phyloP scores from a whole-genome alignment of 2,329 filamentous ascomycete genomes.

The Pseudogymnoascus sp. region DNA sequence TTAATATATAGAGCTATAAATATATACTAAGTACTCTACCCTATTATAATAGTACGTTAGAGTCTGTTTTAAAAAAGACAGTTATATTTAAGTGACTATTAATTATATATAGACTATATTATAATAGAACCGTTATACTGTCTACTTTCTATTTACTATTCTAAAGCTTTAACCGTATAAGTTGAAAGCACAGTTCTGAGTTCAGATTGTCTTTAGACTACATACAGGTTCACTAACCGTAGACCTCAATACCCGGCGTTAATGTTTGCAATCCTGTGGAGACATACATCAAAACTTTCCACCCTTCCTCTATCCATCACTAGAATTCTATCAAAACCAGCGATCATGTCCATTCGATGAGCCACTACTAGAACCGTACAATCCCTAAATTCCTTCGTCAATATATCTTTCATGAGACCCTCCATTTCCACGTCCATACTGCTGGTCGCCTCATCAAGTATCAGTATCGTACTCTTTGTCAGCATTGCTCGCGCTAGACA shows the following conservation, averaged over 20 bases:
- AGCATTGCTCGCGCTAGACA: slow-evolving; percentile 39
- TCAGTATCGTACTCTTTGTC: slow-evolving; percentile 22
- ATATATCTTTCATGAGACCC: slow-evolving; percentile 18
- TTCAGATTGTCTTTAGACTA: too few species aligned
- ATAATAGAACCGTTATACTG: too few species aligned
- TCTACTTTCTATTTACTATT: too few species aligned
- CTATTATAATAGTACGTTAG: too few species aligned
- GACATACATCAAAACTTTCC: neutral
- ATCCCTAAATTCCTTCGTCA: slow-evolving; percentile 21
- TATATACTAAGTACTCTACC: too few species aligned
- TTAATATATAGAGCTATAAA: too few species aligned
- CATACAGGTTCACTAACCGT: too few species aligned
- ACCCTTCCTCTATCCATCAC: slow-evolving; percentile 21
- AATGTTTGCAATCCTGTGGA: neutral
- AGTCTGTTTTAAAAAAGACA: too few species aligned
- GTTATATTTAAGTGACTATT: too few species aligned
- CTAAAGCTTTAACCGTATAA: too few species aligned
- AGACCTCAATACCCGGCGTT: neutral
- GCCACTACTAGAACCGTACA: slow-evolving; percentile 25
- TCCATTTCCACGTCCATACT: slow-evolving; percentile 21
- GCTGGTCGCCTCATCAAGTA: slow-evolving; percentile 28
- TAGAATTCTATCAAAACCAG: slow-evolving; percentile 24
- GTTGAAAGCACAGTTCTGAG: too few species aligned
- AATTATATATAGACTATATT: too few species aligned
- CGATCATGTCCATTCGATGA: slow-evolving; percentile 24